Evolutionary conservation across 1,284 basidiomycete species (phyloP).

Genomic region (Pseudozyma pruni): DNA sequence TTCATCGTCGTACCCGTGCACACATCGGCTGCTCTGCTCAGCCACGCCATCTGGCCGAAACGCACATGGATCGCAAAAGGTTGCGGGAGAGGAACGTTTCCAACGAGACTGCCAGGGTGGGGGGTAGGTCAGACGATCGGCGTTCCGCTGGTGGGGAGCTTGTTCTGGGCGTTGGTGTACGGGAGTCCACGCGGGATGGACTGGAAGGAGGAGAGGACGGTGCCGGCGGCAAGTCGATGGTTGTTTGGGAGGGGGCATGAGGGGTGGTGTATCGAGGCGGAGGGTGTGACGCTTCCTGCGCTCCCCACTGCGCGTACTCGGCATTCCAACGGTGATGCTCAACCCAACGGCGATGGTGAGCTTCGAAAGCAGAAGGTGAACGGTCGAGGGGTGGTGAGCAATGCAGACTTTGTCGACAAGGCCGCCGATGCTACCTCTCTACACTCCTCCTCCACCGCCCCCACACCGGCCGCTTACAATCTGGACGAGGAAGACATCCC

Average conservation of each 20-base stretch:
- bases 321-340: background rate
- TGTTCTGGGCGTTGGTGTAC: slow-evolving; percentile 40
- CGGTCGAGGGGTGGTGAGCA: background rate
- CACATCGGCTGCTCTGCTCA: slow-evolving; percentile 8
- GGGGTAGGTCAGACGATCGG: slow-evolving; percentile 15
- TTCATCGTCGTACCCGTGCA: slow-evolving; percentile 20
- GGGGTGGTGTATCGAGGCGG: slow-evolving; percentile 39
- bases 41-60: slow-evolving; percentile 12
- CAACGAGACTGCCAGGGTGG: slow-evolving; percentile 17
- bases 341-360: background rate
- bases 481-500: slow-evolving; percentile 2
- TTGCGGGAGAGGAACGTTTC: slow-evolving; percentile 6
- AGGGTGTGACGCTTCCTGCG: slow-evolving; percentile 24
- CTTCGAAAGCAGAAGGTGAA: background rate
- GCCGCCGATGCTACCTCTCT: slow-evolving; percentile 13
- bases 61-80: slow-evolving; percentile 1
- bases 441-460: background rate
- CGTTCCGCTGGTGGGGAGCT: slow-evolving; percentile 18
- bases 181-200: slow-evolving; percentile 19
- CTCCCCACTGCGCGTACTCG: slow-evolving; percentile 10
- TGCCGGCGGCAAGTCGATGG: slow-evolving; percentile 21
- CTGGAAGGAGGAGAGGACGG: slow-evolving; percentile 20
- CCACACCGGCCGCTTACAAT: slow-evolving; percentile 11
- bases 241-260: slow-evolving; percentile 30
- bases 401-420: background rate